Conservation (phyloP, 176 grass and related monocot genomes). For the maize (Zea mays) region Zm-B73-REFERENCE-NAM-5.0 NC_050098.1:169862501-169863000, state of each 20-base stretch:
- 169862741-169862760: neutral
- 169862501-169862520: no score
- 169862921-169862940: neutral
- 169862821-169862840: neutral
- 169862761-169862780: conserved; percentile 26
- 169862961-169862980: neutral
- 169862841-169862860: neutral
- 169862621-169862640: neutral
- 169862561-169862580: no score
- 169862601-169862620: neutral
- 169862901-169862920: neutral
- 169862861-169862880: conserved; percentile 49
- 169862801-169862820: neutral
- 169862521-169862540: no score
- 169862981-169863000: no score
- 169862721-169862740: conserved; percentile 26
- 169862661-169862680: conserved; percentile 49
- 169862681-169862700: conserved; percentile 34
- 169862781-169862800: neutral
- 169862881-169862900: conserved; percentile 27
- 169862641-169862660: conserved; percentile 45
- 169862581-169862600: neutral
- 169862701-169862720: conserved; percentile 17
- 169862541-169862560: no score
- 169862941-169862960: neutral